Conservation (phyloP, 108 stramenopile species). For the Cyclotella distinguenda region DNA sequence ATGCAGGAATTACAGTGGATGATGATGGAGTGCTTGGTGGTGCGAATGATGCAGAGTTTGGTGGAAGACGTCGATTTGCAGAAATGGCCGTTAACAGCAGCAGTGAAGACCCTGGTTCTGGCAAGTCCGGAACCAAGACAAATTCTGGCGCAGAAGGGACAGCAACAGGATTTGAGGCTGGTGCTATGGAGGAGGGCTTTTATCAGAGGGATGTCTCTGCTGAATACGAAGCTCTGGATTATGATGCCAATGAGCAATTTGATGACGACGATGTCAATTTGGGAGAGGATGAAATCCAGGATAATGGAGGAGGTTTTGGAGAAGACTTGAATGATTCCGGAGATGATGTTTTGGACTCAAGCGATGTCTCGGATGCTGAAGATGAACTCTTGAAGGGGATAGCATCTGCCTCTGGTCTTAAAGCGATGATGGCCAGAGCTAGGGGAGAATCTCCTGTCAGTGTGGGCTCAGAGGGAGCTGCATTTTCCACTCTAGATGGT, state of each 20-base stretch:
- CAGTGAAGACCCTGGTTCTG: conserved; percentile 2
- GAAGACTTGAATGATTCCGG: conserved; percentile 47
- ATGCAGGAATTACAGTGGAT: conserved; percentile 66
- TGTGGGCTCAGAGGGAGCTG: conserved; percentile 4
- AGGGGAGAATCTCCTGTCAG: conserved; percentile 60
- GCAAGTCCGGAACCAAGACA: conserved; percentile 11
- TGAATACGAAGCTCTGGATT: conserved; percentile 89
- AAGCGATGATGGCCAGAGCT: conserved; percentile 75
- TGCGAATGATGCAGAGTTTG: conserved; percentile 76
- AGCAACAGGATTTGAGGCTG: conserved; percentile 68
- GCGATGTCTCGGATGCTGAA: conserved; percentile 57
- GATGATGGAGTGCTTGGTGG: conserved; percentile 88
- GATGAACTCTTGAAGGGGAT: conserved; percentile 60
- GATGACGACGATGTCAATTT: conserved; percentile 90
- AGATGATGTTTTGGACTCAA: conserved; percentile 35
- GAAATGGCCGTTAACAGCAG: conserved; percentile 24
- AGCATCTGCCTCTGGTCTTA: conserved; percentile 74
- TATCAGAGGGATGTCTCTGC: conserved; percentile 83
- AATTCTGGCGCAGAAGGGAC: conserved; percentile 19
- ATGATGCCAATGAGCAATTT: conserved; percentile 88
- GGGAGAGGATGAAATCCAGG: conserved; percentile 70
- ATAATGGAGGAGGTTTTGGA: conserved; percentile 55
- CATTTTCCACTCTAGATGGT: not conserved
- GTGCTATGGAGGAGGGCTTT: conserved; percentile 85
- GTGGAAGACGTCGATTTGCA: conserved; percentile 70